phyloP scores from a whole-genome alignment of 768 basidiomycete species.

The Naganishia kalamii region DNA sequence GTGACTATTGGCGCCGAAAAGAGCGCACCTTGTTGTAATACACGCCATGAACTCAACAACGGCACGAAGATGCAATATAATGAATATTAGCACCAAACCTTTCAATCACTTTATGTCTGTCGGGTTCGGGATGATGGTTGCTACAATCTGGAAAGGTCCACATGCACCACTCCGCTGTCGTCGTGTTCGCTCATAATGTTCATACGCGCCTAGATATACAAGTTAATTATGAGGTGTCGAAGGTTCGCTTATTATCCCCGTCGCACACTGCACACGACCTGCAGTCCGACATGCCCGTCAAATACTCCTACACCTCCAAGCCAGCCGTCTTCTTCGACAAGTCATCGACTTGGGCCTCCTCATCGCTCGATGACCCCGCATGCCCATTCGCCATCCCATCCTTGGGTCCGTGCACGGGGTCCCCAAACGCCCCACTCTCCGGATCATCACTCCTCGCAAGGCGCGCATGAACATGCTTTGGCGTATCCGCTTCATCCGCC shows the following conservation, averaged over 20 bases:
- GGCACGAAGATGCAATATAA: not conserved
- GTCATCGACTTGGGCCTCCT: not conserved
- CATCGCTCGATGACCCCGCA: not conserved
- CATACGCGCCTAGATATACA: too few species aligned
- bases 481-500: slow-evolving; percentile 24
- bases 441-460: not conserved
- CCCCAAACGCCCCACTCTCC: slow-evolving; percentile 9
- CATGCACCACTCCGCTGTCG: too few species aligned
- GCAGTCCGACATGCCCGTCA: not conserved
- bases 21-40: slow-evolving; percentile 1
- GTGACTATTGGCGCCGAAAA: not conserved
- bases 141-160: too few species aligned
- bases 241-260: too few species aligned
- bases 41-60: not conserved
- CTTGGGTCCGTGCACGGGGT: not conserved
- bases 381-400: not conserved
- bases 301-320: not conserved
- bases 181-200: too few species aligned
- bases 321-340: not conserved
- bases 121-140: too few species aligned
- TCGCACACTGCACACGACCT: not conserved
- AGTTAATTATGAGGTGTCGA: too few species aligned
- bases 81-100: not conserved
- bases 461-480: not conserved
- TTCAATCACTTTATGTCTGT: not conserved